A percentile compares a stretch with the other conserved stretches of the same genome.
Evolutionary conservation across 139 green algal species (phyloP).

Genomic region (Trebouxia sp.): DNA sequence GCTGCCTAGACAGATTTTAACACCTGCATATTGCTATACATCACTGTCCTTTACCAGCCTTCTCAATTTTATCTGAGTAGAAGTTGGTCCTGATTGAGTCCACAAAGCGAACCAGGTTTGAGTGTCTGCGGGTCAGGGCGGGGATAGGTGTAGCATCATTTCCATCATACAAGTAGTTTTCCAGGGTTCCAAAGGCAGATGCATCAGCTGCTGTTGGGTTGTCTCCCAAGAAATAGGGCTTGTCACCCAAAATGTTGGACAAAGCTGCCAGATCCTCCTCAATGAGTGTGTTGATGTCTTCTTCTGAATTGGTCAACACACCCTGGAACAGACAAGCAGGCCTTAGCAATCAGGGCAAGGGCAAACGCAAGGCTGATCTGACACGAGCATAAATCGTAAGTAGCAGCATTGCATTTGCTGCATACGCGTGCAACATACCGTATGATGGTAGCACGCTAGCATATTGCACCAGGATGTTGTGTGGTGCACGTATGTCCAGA

Average conservation of each 20-base stretch:
- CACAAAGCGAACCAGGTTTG: slow-evolving; percentile 9
- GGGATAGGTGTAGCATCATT: slow-evolving; percentile 25
- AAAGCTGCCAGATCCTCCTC: slow-evolving; percentile 11
- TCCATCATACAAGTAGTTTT: slow-evolving; percentile 25
- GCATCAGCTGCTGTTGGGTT: slow-evolving; percentile 2
- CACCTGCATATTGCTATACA: no score
- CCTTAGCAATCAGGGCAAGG: neutral
- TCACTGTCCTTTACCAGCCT: neutral
- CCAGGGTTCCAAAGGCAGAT: slow-evolving; percentile 4
- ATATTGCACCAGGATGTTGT: no score
- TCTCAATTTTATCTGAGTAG: neutral
- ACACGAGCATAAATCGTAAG: neutral
- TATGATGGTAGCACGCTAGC: no score
- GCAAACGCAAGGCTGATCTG: no score
- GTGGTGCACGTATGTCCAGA: no score
- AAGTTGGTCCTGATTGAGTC: neutral
- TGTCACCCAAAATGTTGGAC: neutral
- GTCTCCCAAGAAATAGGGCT: neutral
- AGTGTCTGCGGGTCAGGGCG: neutral
- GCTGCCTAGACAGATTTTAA: no score
- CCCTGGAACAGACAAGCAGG: neutral
- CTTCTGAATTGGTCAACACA: slow-evolving; percentile 17
- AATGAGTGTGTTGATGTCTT: slow-evolving; percentile 5
- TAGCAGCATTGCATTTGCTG: no score
- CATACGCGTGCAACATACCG: no score